Percentiles rank a stretch among this genome's conserved stretches.
Conservation (phyloP, 2,329 filamentous ascomycete genomes). For the Juglanconis sp. region DNA sequence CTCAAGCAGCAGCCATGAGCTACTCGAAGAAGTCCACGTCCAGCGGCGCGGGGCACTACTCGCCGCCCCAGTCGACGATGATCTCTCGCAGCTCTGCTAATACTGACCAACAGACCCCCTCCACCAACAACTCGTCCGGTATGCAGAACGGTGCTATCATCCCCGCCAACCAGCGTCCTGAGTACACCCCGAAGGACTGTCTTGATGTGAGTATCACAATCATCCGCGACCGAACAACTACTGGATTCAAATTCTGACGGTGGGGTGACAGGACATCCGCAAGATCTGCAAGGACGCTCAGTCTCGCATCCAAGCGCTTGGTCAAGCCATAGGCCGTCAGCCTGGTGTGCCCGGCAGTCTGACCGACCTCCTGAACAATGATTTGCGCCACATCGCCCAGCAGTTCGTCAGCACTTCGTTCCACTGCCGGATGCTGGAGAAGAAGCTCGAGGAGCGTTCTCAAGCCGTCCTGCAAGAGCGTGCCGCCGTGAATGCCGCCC, state of each 20-base stretch:
- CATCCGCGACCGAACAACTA: no score
- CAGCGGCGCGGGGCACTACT: background rate
- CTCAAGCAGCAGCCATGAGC: slow-evolving; percentile 5
- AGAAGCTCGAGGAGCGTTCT: slow-evolving; percentile 2
- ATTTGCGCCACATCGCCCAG: slow-evolving; percentile 9
- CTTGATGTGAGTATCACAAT: slow-evolving; percentile 5
- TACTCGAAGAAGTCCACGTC: background rate
- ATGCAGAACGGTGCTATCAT: background rate
- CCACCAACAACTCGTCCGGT: background rate
- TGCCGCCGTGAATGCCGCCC: background rate
- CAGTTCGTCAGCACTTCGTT: slow-evolving; percentile 10
- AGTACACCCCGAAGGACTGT: background rate
- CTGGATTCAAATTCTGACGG: background rate
- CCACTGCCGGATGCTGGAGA: slow-evolving; percentile 8
- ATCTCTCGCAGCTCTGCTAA: slow-evolving; percentile 1
- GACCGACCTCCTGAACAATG: slow-evolving; percentile 9
- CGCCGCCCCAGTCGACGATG: background rate
- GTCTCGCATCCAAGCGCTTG: slow-evolving; percentile 1
- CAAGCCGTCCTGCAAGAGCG: background rate
- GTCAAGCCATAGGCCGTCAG: slow-evolving; percentile 11
- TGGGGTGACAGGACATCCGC: slow-evolving; percentile 7
- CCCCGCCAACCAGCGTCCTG: background rate
- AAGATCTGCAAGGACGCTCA: slow-evolving; percentile 5
- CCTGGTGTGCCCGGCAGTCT: slow-evolving; percentile 12
- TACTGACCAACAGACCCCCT: background rate